Evolutionary conservation across 2,329 filamentous ascomycete species (phyloP).

Genomic region (Shiraia sp.): DNA sequence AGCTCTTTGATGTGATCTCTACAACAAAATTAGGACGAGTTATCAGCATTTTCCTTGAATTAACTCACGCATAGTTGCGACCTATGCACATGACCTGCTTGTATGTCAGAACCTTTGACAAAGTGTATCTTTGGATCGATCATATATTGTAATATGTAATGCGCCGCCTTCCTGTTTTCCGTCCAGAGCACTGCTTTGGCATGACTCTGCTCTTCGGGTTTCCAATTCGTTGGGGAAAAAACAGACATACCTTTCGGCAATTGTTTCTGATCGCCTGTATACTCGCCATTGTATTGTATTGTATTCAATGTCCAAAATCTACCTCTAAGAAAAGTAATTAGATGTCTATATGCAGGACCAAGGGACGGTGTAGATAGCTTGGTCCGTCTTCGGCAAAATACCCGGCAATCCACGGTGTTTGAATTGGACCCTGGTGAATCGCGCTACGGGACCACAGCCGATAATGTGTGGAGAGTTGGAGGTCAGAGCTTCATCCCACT

Average conservation of each 20-base stretch:
- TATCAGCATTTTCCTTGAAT: background rate
- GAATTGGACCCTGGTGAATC: conserved; percentile 2
- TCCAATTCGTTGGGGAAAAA: background rate
- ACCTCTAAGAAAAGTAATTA: background rate
- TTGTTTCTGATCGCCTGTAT: conserved; percentile 47
- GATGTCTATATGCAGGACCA: background rate
- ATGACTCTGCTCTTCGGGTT: background rate
- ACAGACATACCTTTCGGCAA: conserved; percentile 51
- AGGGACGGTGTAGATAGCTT: background rate
- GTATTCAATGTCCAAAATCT: background rate
- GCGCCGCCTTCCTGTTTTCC: background rate
- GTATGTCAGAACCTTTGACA: conserved; percentile 7
- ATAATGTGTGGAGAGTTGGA: background rate
- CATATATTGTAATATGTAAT: background rate
- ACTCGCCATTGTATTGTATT: conserved; percentile 33
- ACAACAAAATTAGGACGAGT: background rate
- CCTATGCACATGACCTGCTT: conserved; percentile 84
- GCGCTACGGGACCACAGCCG: conserved; percentile 9
- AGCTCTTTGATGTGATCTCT: conserved; percentile 94
- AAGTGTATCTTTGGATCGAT: background rate
- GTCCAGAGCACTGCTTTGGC: background rate
- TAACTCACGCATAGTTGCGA: conserved; percentile 86
- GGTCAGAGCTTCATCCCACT: conserved; percentile 12
- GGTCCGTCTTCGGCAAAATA: conserved; percentile 4
- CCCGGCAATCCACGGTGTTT: conserved; percentile 15